Percentiles rank a stretch among this genome's conserved stretches.
Evolutionary conservation across 805 yeast genomes (phyloP).

Genomic region (Starmerella scarabaei): DNA sequence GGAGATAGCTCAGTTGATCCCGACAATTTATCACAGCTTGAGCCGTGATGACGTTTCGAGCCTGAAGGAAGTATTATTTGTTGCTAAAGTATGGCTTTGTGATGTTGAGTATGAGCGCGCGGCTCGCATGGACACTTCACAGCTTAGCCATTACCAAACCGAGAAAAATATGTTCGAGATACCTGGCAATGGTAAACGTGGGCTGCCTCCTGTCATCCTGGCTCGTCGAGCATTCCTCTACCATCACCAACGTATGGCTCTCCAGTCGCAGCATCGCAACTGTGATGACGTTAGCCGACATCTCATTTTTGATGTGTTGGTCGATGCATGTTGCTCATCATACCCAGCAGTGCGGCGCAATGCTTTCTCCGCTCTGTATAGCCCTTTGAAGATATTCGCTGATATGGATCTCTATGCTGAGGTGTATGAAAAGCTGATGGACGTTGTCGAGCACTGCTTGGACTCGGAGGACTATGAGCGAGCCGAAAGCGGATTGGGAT

Average conservation of each 20-base stretch:
- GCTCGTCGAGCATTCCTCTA: constrained; percentile 61
- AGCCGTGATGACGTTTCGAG: constrained; percentile 50
- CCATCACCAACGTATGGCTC: constrained; percentile 59
- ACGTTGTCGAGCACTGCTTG: constrained; percentile 39
- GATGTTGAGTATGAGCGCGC: constrained; percentile 67
- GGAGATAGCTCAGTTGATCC: constrained; percentile 1
- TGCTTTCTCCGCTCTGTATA: constrained; percentile 55
- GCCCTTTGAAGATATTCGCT: constrained; percentile 40
- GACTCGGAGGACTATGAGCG: constrained; percentile 37
- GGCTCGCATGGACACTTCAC: constrained; percentile 41
- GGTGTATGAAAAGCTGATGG: constrained; percentile 40
- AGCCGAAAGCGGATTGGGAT: constrained; percentile 50
- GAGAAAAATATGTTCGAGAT: constrained; percentile 49
- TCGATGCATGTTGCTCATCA: constrained; percentile 46
- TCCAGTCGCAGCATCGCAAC: constrained; percentile 60
- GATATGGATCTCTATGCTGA: constrained; percentile 40
- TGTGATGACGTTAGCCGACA: constrained; percentile 22
- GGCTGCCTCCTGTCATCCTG: constrained; percentile 65
- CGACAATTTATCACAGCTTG: constrained; percentile 40
- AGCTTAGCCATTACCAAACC: constrained; percentile 42
- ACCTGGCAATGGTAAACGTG: constrained; percentile 43
- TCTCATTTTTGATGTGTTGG: constrained; percentile 52
- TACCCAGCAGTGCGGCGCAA: constrained; percentile 56
- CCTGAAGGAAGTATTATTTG: constrained; percentile 48
- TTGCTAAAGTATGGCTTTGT: constrained; percentile 61